Base-by-base conservation (phyloP, 2,329 filamentous ascomycete genomes). In the Epichloe gansuensis region DNA sequence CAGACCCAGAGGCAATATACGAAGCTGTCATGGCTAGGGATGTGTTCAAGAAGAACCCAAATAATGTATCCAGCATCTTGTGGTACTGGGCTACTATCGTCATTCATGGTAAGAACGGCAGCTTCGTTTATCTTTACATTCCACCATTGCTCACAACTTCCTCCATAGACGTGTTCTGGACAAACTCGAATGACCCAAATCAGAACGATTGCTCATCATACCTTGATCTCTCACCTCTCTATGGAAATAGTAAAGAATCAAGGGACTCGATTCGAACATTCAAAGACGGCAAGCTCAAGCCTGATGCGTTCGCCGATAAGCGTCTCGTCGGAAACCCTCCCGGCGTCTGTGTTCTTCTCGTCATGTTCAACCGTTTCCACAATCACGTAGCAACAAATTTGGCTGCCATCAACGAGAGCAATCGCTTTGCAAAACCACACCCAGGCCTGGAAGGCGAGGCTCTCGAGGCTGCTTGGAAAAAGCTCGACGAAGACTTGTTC, bases 351-450 rank as follows among this genome's bases (percentile, higher is more conserved):
- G 82, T 87, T 4, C 61, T 91, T 3, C 69, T 91, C 31, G 76
- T 91, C 66, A 88, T 90, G 85, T 84, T 89, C 69, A 85, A 85
- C 61, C 78, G 83, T 25, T 94, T 94, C 69, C 91, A 96, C 69
- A 96, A 97, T 68, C 78, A 93, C 58, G 81, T 90, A 0, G 90
- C 87, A 1, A 78, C 82, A 51, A 85, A 91, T 55, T 72, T 96
- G 17, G 86, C 86, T 0, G 71, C 77, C n/a, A 91, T 96, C 67
- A 95, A 96, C 61, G 91, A 96, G 61, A 80, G 81, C 45, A 83
- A 82, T 15, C 80, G 87, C 23, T 96, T 95, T 68, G 79, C 76
- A 0, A 83, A 81, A 55, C 88, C 88, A 0, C 62, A 71, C 0
- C 67, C 72, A 5, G 57, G 69, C 0, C 69, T 80, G 0, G 61